phyloP scores from a whole-genome alignment of 177 flowering plant genomes.

The Vitis hybrid region DNA sequence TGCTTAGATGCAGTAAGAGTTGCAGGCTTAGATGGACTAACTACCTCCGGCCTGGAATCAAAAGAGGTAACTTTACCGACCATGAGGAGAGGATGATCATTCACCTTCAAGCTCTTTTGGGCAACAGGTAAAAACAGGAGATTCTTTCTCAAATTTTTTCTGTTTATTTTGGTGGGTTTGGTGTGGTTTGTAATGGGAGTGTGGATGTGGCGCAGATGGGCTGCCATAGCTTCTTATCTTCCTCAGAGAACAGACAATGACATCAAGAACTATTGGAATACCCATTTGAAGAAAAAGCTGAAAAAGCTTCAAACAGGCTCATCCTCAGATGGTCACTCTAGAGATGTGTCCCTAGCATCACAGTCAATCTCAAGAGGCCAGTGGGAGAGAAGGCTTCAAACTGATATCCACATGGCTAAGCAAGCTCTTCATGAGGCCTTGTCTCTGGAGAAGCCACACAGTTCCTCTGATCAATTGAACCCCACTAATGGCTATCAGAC shows the following conservation, averaged over 20 bases:
- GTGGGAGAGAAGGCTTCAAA: conserved; percentile 88
- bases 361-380: conserved; percentile 59
- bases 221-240: conserved; percentile 92
- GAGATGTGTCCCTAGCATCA: conserved; percentile 16
- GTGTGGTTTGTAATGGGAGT: conserved; percentile 2
- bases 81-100: conserved; percentile 84
- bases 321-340: conserved; percentile 8
- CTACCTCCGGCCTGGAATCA: conserved; percentile 85
- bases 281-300: conserved; percentile 86
- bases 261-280: conserved; percentile 89
- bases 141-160: background rate
- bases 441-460: conserved; percentile 38
- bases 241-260: conserved; percentile 94
- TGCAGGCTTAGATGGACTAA: conserved; percentile 93
- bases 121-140: conserved; percentile 53
- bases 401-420: conserved; percentile 69
- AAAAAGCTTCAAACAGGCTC: conserved; percentile 43
- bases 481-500: conserved; percentile 2
- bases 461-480: conserved; percentile 6
- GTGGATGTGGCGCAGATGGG: conserved; percentile 64
- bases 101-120: conserved; percentile 84
- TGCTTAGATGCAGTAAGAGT: conserved; percentile 88
- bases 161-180: background rate
- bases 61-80: conserved; percentile 71
- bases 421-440: conserved; percentile 74